Evolutionary conservation across 805 yeast species (phyloP).

Genomic region (Debaryomyces maramus): DNA sequence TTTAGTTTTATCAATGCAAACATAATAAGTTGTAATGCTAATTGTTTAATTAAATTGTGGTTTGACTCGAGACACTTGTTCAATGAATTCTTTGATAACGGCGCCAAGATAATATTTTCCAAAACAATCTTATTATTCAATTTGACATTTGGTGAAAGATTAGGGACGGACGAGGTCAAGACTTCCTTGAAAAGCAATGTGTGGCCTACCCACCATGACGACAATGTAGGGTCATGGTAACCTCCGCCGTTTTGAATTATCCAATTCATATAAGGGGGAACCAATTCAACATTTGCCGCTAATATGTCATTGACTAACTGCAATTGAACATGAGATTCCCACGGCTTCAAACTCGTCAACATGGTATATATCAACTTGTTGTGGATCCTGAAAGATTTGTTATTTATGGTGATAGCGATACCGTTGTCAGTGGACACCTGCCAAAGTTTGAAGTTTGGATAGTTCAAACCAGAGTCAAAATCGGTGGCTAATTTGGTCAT

Average conservation of each 20-base stretch:
- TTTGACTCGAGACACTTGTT: conserved; percentile 50
- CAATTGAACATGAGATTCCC: conserved; percentile 71
- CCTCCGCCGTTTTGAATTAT: conserved; percentile 59
- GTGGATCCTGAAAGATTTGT: conserved; percentile 55
- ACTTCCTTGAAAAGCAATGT: conserved; percentile 60
- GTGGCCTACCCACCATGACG: conserved; percentile 83
- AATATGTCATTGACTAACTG: conserved; percentile 54
- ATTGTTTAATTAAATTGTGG: conserved; percentile 58
- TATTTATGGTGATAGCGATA: conserved; percentile 47
- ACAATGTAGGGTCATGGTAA: conserved; percentile 72
- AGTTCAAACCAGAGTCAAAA: conserved; percentile 47
- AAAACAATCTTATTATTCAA: conserved; percentile 29
- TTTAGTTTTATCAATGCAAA: conserved; percentile 56
- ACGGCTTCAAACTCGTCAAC: conserved; percentile 69
- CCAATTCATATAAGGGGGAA: conserved; percentile 67
- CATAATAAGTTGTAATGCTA: conserved; percentile 59
- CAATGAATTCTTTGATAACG: conserved; percentile 58
- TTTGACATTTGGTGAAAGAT: conserved; percentile 6
- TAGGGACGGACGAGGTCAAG: conserved; percentile 58
- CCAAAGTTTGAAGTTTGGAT: conserved; percentile 54
- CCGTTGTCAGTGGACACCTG: conserved; percentile 34
- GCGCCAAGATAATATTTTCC: conserved; percentile 64
- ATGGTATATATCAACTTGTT: conserved; percentile 68
- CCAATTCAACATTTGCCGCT: conserved; percentile 60
- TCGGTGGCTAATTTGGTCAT: conserved; percentile 52